Evolutionary conservation across 1,284 basidiomycete genomes (phyloP).

Genomic region (Phaffia rhodozyma): DNA sequence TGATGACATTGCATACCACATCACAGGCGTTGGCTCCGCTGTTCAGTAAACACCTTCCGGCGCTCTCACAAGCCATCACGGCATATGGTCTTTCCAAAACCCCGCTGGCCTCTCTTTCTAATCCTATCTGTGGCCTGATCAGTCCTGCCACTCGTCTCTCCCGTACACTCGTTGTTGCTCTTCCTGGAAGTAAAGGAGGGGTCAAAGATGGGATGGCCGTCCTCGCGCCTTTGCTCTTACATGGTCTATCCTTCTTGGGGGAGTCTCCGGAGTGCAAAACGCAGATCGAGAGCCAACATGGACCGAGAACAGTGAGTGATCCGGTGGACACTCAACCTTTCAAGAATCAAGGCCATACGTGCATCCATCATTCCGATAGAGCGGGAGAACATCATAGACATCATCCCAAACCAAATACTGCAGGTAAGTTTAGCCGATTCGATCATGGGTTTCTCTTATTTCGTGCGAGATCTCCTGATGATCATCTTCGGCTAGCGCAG

Average conservation of each 20-base stretch:
- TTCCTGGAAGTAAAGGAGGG: constrained; percentile 74
- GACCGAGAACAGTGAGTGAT: constrained; percentile 4
- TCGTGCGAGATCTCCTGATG: neutral
- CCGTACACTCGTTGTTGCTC: constrained; percentile 57
- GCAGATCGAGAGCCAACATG: constrained; percentile 3
- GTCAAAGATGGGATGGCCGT: constrained; percentile 63
- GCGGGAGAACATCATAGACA: constrained; percentile 17
- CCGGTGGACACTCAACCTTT: constrained; percentile 28
- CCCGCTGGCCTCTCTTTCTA: constrained; percentile 64
- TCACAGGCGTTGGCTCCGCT: constrained; percentile 55
- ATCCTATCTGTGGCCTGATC: constrained; percentile 64
- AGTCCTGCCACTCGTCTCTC: constrained; percentile 15
- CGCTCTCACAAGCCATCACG: constrained; percentile 64
- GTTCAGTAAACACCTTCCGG: constrained; percentile 60
- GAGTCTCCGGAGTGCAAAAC: neutral
- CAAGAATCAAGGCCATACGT: too few relatives aligned
- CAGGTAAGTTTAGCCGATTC: constrained; percentile 28
- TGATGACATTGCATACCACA: neutral
- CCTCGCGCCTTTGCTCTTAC: constrained; percentile 29
- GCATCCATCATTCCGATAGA: neutral
- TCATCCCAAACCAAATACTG: constrained; percentile 21
- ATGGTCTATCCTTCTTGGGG: constrained; percentile 8
- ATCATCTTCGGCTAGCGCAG: constrained; percentile 30
- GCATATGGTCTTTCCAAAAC: constrained; percentile 58
- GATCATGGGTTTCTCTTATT: neutral